Evolutionary conservation across 805 yeast genomes (phyloP), one percentile per base, ranked within the genome.

Genomic region (Starmerella lactis-condensi): DNA sequence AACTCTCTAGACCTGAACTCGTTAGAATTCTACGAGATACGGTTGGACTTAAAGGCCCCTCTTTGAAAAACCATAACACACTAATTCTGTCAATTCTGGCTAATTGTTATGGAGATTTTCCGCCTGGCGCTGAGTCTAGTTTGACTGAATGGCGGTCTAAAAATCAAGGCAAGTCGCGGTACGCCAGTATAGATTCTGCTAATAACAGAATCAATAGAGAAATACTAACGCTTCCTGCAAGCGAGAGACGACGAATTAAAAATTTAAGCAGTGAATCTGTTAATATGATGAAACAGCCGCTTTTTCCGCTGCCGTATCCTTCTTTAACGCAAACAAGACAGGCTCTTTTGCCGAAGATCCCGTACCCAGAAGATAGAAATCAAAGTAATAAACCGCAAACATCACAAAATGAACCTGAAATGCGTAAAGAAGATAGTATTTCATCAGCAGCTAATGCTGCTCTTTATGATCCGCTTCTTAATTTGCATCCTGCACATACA

Each of bases 211-310:
- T 89, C 48, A 81, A 83, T 47, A 75, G 71, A 47, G 85, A 81
- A 51, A 75, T 85, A 25, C 67, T 89, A 71, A 74, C 85, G 2
- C 60, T 85, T 41, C 79, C 95, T 0, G 67, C 75, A 2, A 63
- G 76, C 40, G 98, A 89, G 49, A 60, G 96, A 38, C 66, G 79
- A 40, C 62, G 96, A 48, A 70, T 85, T 36, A 79, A 82, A 49
- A 69, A 68, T 34, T 81, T 85, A 26, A 72, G 85, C 3, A 67
- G 73, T 47, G 94, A 83, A 3, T 85, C 91, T 10, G 21, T 25
- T 11, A 22, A 16, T 12, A 21, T 24, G 7, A 17, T 31, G 21
- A 78, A 78, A 52, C 65, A 68, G 37, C 75, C 76, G 4, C 46
- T 53, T 1, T 31, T 48, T 5, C 51, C 56, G 8, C 53, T 58